phyloP scores from a whole-genome alignment of 2,329 filamentous ascomycete genomes.

The Sporothrix variecibatus region DNA sequence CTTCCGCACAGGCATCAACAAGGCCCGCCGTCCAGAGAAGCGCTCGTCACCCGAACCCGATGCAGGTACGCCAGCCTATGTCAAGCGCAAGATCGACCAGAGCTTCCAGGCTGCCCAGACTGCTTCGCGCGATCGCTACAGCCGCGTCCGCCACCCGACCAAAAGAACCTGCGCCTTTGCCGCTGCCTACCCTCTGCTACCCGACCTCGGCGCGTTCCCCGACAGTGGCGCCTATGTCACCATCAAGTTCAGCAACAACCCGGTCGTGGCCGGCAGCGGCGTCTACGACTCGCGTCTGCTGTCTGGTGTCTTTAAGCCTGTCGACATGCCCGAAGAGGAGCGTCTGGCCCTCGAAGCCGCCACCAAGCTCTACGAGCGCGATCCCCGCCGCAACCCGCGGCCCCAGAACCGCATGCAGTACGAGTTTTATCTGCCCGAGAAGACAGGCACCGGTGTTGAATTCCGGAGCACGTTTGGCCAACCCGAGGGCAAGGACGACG shows the following conservation, averaged over 20 bases:
- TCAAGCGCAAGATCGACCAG: constrained; percentile 67
- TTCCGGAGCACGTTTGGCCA: constrained; percentile 65
- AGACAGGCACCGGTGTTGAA: constrained; percentile 48
- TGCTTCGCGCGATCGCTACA: constrained; percentile 58
- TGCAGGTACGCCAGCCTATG: constrained; percentile 64
- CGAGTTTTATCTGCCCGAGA: constrained; percentile 64
- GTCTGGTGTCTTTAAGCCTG: constrained; percentile 62
- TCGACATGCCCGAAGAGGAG: constrained; percentile 57
- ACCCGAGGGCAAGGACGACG: constrained; percentile 54
- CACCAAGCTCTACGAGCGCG: constrained; percentile 56
- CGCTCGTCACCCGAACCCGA: constrained; percentile 43
- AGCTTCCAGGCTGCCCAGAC: constrained; percentile 58
- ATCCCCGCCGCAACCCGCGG: constrained; percentile 57
- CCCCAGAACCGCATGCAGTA: constrained; percentile 64
- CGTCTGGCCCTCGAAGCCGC: constrained; percentile 54
- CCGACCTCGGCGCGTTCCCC: constrained; percentile 68
- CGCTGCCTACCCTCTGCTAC: constrained; percentile 62
- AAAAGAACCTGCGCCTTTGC: constrained; percentile 63
- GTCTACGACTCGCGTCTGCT: constrained; percentile 64
- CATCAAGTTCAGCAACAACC: constrained; percentile 68
- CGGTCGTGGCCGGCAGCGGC: constrained; percentile 53
- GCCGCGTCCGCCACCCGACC: constrained; percentile 58
- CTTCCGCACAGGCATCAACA: constrained; percentile 24
- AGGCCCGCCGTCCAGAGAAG: constrained; percentile 46
- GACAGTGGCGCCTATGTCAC: constrained; percentile 70